Evolutionary conservation across 495 filamentous ascomycete genomes (phyloP).

Genomic region (Aspergillus asperescens): DNA sequence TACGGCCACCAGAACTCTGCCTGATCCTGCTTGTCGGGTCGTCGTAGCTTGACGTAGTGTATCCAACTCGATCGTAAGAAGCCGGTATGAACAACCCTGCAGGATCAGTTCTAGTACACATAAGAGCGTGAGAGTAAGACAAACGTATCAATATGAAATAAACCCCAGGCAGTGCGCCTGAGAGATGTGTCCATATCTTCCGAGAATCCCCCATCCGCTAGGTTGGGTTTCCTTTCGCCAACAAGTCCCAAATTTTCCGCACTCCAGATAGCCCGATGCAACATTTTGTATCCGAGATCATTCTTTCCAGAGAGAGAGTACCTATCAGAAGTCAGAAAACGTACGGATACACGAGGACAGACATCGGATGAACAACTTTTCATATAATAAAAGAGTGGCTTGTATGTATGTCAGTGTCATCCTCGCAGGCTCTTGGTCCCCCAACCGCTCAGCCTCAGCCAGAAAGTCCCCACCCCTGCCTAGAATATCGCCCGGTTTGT

Average conservation of each 20-base stretch:
- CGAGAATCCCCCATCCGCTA: constrained; percentile 21
- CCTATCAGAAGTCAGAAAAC: constrained; percentile 15
- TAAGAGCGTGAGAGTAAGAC: constrained; percentile 6
- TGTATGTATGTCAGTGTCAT: constrained; percentile 36
- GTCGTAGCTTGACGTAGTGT: constrained; percentile 31
- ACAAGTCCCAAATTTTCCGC: constrained; percentile 36
- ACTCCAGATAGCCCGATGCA: constrained; percentile 38
- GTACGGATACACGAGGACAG: neutral
- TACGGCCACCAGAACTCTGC: constrained; percentile 34
- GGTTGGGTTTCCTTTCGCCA: constrained; percentile 20
- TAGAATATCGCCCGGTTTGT: constrained; percentile 36
- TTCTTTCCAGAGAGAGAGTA: constrained; percentile 42
- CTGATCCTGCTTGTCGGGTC: constrained; percentile 21
- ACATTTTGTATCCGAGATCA: constrained; percentile 40
- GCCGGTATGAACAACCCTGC: constrained; percentile 38
- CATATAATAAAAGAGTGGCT: constrained; percentile 39
- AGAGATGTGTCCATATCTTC: constrained; percentile 35
- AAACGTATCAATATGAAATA: constrained; percentile 45
- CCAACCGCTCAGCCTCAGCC: constrained; percentile 38
- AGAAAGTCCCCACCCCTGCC: constrained; percentile 42
- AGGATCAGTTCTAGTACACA: neutral
- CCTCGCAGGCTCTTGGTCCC: constrained; percentile 19
- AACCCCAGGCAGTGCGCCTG: constrained; percentile 38
- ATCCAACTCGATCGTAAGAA: constrained; percentile 39
- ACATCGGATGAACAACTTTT: constrained; percentile 24